phyloP scores from a whole-genome alignment of 169 alveolate genomes.

The Plasmodium inui region DNA sequence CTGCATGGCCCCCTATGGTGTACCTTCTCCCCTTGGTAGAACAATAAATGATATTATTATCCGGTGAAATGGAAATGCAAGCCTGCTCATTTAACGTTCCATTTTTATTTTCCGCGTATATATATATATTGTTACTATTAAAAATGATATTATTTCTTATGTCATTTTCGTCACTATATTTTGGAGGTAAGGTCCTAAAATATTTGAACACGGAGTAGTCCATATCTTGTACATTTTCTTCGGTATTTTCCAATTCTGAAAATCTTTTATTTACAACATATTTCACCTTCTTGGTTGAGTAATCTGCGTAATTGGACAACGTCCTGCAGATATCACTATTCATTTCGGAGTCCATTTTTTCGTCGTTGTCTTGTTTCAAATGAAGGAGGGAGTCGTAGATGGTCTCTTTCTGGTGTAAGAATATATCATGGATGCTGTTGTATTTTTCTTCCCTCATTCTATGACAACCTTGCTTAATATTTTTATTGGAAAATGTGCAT shows the following conservation, averaged over 20 bases:
- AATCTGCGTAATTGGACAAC: conserved; percentile 67
- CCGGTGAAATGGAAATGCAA: conserved; percentile 69
- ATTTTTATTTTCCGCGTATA: conserved; percentile 74
- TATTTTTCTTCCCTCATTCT: conserved; percentile 67
- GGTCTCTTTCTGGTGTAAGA: conserved; percentile 6
- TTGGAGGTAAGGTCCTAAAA: conserved; percentile 72
- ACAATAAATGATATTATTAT: conserved; percentile 64
- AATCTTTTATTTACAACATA: conserved; percentile 69
- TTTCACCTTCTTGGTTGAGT: conserved; percentile 49
- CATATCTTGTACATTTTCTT: conserved; percentile 68
- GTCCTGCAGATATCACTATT: conserved; percentile 72
- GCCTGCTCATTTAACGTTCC: conserved; percentile 76
- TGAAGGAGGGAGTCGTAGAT: conserved; percentile 39
- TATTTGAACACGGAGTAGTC: conserved; percentile 50
- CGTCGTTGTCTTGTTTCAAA: conserved; percentile 47
- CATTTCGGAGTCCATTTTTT: conserved; percentile 25
- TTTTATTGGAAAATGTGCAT: conserved; percentile 21
- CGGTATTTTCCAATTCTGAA: conserved; percentile 64
- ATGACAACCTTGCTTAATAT: conserved; percentile 2
- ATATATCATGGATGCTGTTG: not conserved
- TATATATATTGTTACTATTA: conserved; percentile 67
- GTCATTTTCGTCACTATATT: conserved; percentile 73
- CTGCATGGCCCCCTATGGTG: conserved; percentile 74
- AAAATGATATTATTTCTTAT: conserved; percentile 70
- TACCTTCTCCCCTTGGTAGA: conserved; percentile 71